Conservation (phyloP, 345 rosid species). For the Hirschfeldia incana region DNA sequence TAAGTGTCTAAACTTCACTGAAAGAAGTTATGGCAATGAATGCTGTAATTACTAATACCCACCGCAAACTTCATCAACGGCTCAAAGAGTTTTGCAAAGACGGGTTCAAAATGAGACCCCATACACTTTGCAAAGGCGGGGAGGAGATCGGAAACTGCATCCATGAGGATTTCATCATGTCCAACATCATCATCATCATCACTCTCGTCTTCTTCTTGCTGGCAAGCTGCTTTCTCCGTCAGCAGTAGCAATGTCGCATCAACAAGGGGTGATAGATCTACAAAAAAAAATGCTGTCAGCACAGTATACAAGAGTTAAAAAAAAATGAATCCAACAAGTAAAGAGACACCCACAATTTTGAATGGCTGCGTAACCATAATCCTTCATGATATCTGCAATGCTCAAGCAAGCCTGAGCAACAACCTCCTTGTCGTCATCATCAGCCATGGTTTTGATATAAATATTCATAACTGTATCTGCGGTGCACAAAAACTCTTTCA, state of each 20-base stretch:
- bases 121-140: slow-evolving; percentile 96
- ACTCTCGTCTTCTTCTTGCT: slow-evolving; percentile 69
- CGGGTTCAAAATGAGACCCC: slow-evolving; percentile 91
- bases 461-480: slow-evolving; percentile 80
- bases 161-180: slow-evolving; percentile 98
- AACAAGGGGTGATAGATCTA: slow-evolving; percentile 79
- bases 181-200: slow-evolving; percentile 74
- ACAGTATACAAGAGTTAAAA: slow-evolving; percentile 10
- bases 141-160: slow-evolving; percentile 96
- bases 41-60: slow-evolving; percentile 36
- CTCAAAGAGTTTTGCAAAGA: slow-evolving; percentile 81
- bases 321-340: slow-evolving; percentile 17
- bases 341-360: slow-evolving; percentile 76
- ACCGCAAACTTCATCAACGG: slow-evolving; percentile 96
- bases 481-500: slow-evolving; percentile 28
- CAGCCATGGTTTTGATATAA: slow-evolving; percentile 77
- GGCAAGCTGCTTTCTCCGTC: slow-evolving; percentile 88
- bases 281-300: slow-evolving; percentile 32
- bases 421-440: slow-evolving; percentile 97
- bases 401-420: slow-evolving; percentile 95
- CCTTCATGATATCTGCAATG: slow-evolving; percentile 79
- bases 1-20: slow-evolving; percentile 30
- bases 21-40: slow-evolving; percentile 6
- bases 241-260: slow-evolving; percentile 76
- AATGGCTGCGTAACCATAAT: slow-evolving; percentile 70